Evolutionary conservation across 2,329 filamentous ascomycete species (phyloP).

Genomic region (Zasmidium cellare): DNA sequence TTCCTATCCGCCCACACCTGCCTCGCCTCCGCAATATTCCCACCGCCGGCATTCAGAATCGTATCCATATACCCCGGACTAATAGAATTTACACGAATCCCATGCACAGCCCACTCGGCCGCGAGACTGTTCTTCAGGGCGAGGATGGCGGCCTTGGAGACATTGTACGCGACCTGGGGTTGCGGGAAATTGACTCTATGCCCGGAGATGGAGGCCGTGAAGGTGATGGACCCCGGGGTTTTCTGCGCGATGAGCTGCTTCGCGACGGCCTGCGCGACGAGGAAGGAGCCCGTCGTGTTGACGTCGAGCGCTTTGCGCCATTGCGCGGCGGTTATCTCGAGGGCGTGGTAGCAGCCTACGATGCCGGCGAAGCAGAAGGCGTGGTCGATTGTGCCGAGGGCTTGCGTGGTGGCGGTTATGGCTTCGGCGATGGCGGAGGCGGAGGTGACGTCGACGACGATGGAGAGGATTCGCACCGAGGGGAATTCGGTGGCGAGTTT

Average conservation of each 20-base stretch:
- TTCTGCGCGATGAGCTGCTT: conserved; percentile 54
- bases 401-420: conserved; percentile 41
- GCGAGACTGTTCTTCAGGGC: conserved; percentile 65
- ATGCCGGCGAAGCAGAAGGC: conserved; percentile 69
- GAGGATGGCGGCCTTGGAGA: conserved; percentile 66
- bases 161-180: conserved; percentile 71
- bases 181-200: conserved; percentile 72
- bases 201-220: conserved; percentile 68
- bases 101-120: conserved; percentile 70
- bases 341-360: conserved; percentile 61
- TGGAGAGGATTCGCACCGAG: conserved; percentile 49
- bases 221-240: conserved; percentile 61
- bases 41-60: conserved; percentile 58
- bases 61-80: conserved; percentile 78
- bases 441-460: conserved; percentile 61
- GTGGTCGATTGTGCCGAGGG: conserved; percentile 55
- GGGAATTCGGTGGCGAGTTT: conserved; percentile 58
- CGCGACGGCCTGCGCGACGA: conserved; percentile 67
- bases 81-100: conserved; percentile 70
- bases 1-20: conserved; percentile 36
- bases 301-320: conserved; percentile 68
- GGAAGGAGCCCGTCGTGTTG: conserved; percentile 70
- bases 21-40: conserved; percentile 35
- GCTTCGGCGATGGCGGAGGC: conserved; percentile 48
- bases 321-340: conserved; percentile 59